Conservation (phyloP, 306 rosid species). For the Medicago lupulina region DNA sequence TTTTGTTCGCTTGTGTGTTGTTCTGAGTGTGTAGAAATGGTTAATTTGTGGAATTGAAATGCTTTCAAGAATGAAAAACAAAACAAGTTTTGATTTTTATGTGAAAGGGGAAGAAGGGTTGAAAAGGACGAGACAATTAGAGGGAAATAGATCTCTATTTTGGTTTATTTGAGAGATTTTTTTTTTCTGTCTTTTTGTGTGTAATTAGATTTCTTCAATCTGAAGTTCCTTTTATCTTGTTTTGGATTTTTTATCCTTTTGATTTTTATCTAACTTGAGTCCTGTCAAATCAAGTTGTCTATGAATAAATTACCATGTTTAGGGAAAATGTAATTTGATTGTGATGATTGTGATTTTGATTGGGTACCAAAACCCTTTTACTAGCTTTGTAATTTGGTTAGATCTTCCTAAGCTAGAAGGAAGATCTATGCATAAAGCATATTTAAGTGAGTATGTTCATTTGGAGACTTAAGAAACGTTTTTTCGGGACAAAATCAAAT, state of each 20-base stretch:
- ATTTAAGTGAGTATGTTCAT: constrained; percentile 29
- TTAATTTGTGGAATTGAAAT: constrained; percentile 34
- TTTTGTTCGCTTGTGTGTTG: constrained; percentile 40
- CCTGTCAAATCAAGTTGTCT: constrained; percentile 29
- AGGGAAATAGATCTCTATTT: constrained; percentile 46
- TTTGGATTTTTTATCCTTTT: constrained; percentile 28
- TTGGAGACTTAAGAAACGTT: constrained; percentile 7
- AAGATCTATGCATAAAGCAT: constrained; percentile 33
- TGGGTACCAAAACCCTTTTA: constrained; percentile 23
- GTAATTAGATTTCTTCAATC: constrained; percentile 30
- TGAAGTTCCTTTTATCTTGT: constrained; percentile 38
- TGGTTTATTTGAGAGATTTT: constrained; percentile 23
- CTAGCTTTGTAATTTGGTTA: constrained; percentile 17
- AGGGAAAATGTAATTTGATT: constrained; percentile 28
- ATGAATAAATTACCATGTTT: not conserved
- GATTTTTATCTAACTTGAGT: not conserved
- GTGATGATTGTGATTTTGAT: constrained; percentile 35
- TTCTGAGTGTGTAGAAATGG: constrained; percentile 42
- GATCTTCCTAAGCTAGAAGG: constrained; percentile 22
- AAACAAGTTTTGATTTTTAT: constrained; percentile 19
- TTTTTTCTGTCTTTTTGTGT: constrained; percentile 24
- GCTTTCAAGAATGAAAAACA: constrained; percentile 9
- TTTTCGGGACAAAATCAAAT: constrained; percentile 1
- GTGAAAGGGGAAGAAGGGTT: constrained; percentile 8
- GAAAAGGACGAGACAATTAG: constrained; percentile 27